phyloP scores from a whole-genome alignment of 148 eudicot genomes.

The Beta vulgaris region DNA sequence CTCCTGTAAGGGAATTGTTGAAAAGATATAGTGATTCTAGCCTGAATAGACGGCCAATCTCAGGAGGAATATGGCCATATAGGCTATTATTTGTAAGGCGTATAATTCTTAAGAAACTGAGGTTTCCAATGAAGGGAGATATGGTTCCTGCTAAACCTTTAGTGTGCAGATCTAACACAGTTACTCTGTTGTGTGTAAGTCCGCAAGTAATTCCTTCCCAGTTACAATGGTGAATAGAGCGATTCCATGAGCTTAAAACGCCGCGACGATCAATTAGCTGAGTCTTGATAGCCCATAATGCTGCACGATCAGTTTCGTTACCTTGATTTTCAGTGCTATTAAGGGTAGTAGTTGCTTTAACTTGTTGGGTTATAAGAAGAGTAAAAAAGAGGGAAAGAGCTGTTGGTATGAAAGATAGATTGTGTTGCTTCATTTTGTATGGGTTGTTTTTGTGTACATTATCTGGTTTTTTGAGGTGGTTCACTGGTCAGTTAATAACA shows the following conservation, averaged over 20 bases:
- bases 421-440: too few species aligned
- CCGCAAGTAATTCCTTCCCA: conserved; percentile 46
- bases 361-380: background rate
- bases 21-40: conserved; percentile 17
- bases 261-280: conserved; percentile 14
- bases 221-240: conserved; percentile 36
- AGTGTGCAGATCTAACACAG: conserved; percentile 15
- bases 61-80: conserved; percentile 31
- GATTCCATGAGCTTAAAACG: conserved; percentile 40
- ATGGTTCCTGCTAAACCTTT: conserved; percentile 28
- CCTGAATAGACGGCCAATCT: conserved; percentile 31
- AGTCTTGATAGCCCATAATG: conserved; percentile 42
- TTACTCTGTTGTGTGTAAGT: conserved; percentile 24
- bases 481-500: too few species aligned
- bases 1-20: conserved; percentile 31
- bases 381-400: background rate
- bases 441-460: too few species aligned
- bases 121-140: conserved; percentile 45
- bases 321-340: background rate
- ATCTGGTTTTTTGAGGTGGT: too few species aligned
- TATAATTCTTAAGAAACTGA: conserved; percentile 29
- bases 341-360: background rate
- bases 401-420: too few species aligned
- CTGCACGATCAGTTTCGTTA: conserved; percentile 11
- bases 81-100: conserved; percentile 29